Conservation (phyloP, 768 basidiomycete species). For the Phallus indusiatus region DNA sequence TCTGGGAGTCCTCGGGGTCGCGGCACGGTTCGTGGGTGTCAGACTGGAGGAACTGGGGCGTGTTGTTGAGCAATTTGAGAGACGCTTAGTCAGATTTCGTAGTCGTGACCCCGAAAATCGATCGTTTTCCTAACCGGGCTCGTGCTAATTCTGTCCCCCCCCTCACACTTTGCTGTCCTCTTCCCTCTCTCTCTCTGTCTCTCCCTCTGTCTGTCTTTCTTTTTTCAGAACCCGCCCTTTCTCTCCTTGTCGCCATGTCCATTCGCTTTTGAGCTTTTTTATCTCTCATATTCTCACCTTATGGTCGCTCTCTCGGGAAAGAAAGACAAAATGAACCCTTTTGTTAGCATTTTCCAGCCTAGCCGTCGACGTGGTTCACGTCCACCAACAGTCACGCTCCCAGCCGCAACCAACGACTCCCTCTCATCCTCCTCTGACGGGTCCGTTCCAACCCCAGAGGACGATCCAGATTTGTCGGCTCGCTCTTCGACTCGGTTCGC, state of each 20-base stretch:
- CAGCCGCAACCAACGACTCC: background rate
- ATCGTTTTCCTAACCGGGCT: slow-evolving; percentile 27
- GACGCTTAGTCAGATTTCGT: slow-evolving; percentile 45
- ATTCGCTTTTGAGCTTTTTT: background rate
- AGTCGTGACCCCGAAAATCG: slow-evolving; percentile 23
- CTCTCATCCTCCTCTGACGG: slow-evolving; percentile 2
- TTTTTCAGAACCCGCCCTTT: background rate
- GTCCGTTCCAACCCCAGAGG: background rate
- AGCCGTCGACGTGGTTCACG: background rate
- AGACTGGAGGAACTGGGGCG: slow-evolving; percentile 38
- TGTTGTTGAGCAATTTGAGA: slow-evolving; percentile 59
- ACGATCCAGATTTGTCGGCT: background rate
- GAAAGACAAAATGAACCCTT: background rate
- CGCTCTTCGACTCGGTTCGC: background rate
- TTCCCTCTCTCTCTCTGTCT: slow-evolving; percentile 13
- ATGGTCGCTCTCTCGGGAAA: background rate
- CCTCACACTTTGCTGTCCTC: no score
- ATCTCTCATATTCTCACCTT: background rate
- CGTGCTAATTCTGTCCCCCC: slow-evolving; percentile 13
- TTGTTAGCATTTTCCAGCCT: background rate
- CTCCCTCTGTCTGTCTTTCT: slow-evolving; percentile 18
- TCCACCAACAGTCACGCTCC: background rate
- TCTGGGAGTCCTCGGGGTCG: slow-evolving; percentile 40
- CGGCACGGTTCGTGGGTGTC: slow-evolving; percentile 48
- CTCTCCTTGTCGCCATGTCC: background rate